Conservation (phyloP, 2,329 filamentous ascomycete genomes). For the Pochonia chlamydosporia region DNA sequence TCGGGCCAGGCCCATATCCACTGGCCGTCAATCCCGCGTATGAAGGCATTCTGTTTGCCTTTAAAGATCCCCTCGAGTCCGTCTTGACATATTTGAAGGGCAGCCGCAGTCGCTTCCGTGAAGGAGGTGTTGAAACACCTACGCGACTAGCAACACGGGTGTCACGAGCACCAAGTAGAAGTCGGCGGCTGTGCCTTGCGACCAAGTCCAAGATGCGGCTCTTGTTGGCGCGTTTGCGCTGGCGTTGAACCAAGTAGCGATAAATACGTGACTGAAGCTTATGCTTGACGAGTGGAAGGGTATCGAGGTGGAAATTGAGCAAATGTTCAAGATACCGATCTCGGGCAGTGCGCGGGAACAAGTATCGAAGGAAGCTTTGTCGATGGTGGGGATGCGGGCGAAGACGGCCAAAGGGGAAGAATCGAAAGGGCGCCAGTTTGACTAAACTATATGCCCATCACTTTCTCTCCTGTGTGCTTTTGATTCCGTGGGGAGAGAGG, state of each 20-base stretch:
- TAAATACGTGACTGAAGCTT: slow-evolving; percentile 73
- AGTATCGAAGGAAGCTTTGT: slow-evolving; percentile 53
- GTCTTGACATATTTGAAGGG: slow-evolving; percentile 26
- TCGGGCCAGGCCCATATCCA: slow-evolving; percentile 21
- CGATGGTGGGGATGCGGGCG: slow-evolving; percentile 34
- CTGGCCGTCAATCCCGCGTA: slow-evolving; percentile 14
- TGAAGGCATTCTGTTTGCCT: slow-evolving; percentile 23
- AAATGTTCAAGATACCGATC: slow-evolving; percentile 61
- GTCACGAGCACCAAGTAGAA: slow-evolving; percentile 36
- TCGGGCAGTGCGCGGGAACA: slow-evolving; percentile 60
- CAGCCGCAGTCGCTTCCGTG: background rate
- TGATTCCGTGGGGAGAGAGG: no score
- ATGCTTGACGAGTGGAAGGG: slow-evolving; percentile 64
- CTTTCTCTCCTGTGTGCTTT: background rate
- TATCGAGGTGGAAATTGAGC: slow-evolving; percentile 67
- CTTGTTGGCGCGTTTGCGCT: slow-evolving; percentile 47
- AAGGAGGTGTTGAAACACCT: background rate
- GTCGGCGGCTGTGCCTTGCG: slow-evolving; percentile 34
- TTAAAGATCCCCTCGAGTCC: slow-evolving; percentile 21
- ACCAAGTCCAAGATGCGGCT: slow-evolving; percentile 39
- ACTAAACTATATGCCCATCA: background rate
- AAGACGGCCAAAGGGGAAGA: slow-evolving; percentile 28
- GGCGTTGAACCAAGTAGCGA: slow-evolving; percentile 61
- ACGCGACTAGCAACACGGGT: slow-evolving; percentile 1
- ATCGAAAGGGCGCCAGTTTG: slow-evolving; percentile 40